Conservation (phyloP, 495 filamentous ascomycete species). For the Neurospora sp. region DNA sequence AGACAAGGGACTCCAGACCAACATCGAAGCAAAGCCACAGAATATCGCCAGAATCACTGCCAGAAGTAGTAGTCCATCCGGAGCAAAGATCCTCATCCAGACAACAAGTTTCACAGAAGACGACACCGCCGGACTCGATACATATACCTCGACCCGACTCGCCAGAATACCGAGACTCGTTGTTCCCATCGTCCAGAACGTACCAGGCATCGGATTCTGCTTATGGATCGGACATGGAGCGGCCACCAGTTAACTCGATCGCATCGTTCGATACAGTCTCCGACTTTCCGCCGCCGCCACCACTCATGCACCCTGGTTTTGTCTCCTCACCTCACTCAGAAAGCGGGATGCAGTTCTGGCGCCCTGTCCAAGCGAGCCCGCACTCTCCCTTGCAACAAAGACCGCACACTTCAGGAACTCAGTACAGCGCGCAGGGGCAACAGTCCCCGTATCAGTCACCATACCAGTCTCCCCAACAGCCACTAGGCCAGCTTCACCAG, state of each 20-base stretch:
- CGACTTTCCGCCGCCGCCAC: conserved; percentile 28
- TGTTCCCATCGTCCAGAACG: conserved; percentile 18
- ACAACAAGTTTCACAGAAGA: conserved; percentile 39
- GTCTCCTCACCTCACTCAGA: conserved; percentile 42
- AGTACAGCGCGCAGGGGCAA: neutral
- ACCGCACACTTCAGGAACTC: conserved; percentile 40
- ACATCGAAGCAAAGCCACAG: neutral
- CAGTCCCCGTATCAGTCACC: neutral
- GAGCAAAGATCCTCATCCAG: conserved; percentile 34
- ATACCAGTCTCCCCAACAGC: neutral
- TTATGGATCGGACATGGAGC: conserved; percentile 43
- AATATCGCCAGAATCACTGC: conserved; percentile 5
- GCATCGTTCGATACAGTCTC: conserved; percentile 18
- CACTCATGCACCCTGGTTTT: conserved; percentile 23
- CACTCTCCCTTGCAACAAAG: conserved; percentile 46
- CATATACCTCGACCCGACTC: conserved; percentile 29
- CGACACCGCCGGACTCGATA: conserved; percentile 32
- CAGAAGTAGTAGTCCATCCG: conserved; percentile 16
- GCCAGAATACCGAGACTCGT: conserved; percentile 20
- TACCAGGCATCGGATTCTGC: conserved; percentile 40
- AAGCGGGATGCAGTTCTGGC: conserved; percentile 35
- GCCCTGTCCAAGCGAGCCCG: conserved; percentile 43
- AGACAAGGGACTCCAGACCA: conserved; percentile 4
- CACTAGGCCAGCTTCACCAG: conserved; percentile 16
- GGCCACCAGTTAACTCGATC: conserved; percentile 21